phyloP scores from a whole-genome alignment of 495 filamentous ascomycete species.

The Peziza echinospora region DNA sequence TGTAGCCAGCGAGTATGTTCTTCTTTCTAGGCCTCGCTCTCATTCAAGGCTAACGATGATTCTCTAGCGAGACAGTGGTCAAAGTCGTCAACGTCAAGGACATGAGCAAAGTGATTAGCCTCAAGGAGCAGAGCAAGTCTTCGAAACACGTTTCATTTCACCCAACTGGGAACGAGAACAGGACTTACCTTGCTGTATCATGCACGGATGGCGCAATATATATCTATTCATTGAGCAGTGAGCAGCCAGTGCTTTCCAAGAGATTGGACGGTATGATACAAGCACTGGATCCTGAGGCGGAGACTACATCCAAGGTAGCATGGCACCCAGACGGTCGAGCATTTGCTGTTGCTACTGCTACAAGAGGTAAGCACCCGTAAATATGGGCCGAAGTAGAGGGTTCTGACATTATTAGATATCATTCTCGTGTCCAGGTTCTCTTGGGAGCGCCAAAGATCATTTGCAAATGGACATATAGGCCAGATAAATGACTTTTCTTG shows the following conservation, averaged over 20 bases:
- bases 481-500: conserved; percentile 75
- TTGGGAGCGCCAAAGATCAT: conserved; percentile 63
- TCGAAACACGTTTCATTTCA: conserved; percentile 81
- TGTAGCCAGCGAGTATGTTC: conserved; percentile 56
- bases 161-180: conserved; percentile 52
- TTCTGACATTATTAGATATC: conserved; percentile 31
- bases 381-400: background rate
- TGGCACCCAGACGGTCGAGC: conserved; percentile 94
- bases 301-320: conserved; percentile 48
- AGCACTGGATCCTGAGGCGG: conserved; percentile 52
- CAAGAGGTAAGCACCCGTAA: conserved; percentile 22
- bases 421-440: conserved; percentile 66
- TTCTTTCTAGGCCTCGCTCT: conserved; percentile 21
- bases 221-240: conserved; percentile 61
- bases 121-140: conserved; percentile 63
- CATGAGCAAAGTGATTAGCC: conserved; percentile 46
- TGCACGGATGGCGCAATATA: conserved; percentile 76
- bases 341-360: conserved; percentile 67
- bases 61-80: conserved; percentile 45
- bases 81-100: conserved; percentile 69
- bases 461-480: conserved; percentile 56
- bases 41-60: conserved; percentile 16
- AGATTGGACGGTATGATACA: conserved; percentile 75
- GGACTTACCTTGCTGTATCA: conserved; percentile 54
- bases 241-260: conserved; percentile 56